Evolutionary conservation across 2,329 filamentous ascomycete genomes (phyloP), one percentile per base, ranked within the genome.

Genomic region (Talaromyces sp.): DNA sequence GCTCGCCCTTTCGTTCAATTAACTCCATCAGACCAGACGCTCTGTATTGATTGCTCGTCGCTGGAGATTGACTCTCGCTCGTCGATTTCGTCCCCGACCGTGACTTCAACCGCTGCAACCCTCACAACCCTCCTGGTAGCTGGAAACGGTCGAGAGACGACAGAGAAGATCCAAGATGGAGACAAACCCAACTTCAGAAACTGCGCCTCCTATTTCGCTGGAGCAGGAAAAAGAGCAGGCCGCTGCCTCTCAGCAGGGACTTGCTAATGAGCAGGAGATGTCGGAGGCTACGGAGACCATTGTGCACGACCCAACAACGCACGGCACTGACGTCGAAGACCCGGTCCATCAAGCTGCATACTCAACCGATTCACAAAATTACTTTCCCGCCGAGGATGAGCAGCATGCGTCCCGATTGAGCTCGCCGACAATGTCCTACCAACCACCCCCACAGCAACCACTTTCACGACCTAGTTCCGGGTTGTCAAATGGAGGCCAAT

Each of bases 391-490:
- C 55, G 77, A 77, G 11, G 76, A 79, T 50, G 82, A 84, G 63
- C 76, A 74, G 61, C 81, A 84, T 61, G 70, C 71, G 24, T 71
- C 75, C 58, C 74, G 74, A 61, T 72, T 77, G 52, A 73, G 72
- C 59, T 76, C 73, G 14, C 77, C 78, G 17, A 76, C 73, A 21
- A 69, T 77, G 60, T 72, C 66, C 35, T 72, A 77, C 58, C 77
- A 79, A 58, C 75, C 77, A 51, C 71, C 70, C 41, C 67, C 69
- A 21, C 69, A 71, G 46, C 70, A 77, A 50, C 66, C 74, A 14
- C 74, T 70, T 41, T 77, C 79, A 68, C 67, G 80, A 63, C 83
- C 83, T 5, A 77, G 75, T 58, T 84, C 82, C 43, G 79, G 78
- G 29, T 70, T 83, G 63, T 82, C 81, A 24, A 74, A 70, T 58